Percentiles rank a stretch among this genome's conserved stretches.
phyloP scores from a whole-genome alignment of 768 basidiomycete genomes.

The Pulveroboletus sp. region DNA sequence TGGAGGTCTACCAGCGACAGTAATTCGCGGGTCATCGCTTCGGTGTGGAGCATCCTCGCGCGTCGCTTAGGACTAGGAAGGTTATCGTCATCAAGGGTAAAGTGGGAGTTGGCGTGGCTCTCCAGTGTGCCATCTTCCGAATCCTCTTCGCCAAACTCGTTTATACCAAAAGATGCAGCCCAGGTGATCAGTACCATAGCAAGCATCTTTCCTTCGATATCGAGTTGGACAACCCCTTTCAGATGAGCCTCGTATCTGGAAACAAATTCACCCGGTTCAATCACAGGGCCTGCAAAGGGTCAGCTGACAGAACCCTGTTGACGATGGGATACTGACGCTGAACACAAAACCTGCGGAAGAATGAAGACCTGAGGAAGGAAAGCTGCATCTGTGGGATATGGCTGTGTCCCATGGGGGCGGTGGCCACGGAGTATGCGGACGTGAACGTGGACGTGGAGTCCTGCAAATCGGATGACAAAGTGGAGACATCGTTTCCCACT shows the following conservation, averaged over 20 bases:
- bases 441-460: conserved; percentile 15
- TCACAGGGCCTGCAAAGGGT: conserved; percentile 64
- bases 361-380: conserved; percentile 80
- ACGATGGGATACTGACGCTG: conserved; percentile 57
- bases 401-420: conserved; percentile 21
- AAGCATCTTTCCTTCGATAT: conserved; percentile 72
- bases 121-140: conserved; percentile 5
- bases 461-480: conserved; percentile 19
- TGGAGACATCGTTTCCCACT: conserved; percentile 41
- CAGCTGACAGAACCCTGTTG: conserved; percentile 2
- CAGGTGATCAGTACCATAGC: conserved; percentile 80
- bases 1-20: conserved; percentile 77
- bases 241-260: conserved; percentile 65
- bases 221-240: conserved; percentile 58
- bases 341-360: conserved; percentile 79
- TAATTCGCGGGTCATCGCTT: conserved; percentile 71
- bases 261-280: conserved; percentile 77
- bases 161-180: conserved; percentile 86
- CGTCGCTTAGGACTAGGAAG: conserved; percentile 36
- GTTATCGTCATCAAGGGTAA: conserved; percentile 23
- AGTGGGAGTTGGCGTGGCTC: conserved; percentile 1
- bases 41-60: conserved; percentile 51
- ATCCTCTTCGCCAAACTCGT: conserved; percentile 62
- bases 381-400: conserved; percentile 68
- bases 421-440: conserved; percentile 1